Percentiles rank a stretch among this genome's conserved stretches.
Conservation (phyloP, 2,329 filamentous ascomycete genomes). For the Hirsutella thompsonii region DNA sequence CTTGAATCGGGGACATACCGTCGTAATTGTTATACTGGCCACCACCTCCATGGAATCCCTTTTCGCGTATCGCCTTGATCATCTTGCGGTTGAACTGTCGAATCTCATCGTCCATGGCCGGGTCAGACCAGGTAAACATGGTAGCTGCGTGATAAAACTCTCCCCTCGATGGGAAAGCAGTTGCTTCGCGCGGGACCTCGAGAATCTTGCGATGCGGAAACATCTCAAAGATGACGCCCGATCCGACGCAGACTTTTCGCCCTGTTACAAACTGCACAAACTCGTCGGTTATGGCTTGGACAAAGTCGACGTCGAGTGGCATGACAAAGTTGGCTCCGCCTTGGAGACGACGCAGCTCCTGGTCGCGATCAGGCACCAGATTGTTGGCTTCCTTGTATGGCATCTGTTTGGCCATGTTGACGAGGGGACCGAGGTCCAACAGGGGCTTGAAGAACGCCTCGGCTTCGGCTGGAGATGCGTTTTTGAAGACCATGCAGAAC, state of each 20-base stretch:
- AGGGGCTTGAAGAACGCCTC: background rate
- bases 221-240: conserved; percentile 23
- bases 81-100: conserved; percentile 24
- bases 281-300: background rate
- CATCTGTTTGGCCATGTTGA: background rate
- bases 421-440: background rate
- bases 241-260: background rate
- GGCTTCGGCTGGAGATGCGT: background rate
- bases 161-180: conserved; percentile 31
- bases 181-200: conserved; percentile 20
- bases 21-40: background rate
- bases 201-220: conserved; percentile 16
- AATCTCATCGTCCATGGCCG: conserved; percentile 20
- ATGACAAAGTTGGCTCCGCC: background rate
- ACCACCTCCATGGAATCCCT: conserved; percentile 7
- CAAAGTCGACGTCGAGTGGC: background rate
- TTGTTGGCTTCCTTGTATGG: background rate
- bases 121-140: conserved; percentile 25
- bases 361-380: background rate
- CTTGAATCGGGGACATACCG: no score
- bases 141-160: conserved; percentile 29
- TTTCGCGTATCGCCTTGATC: conserved; percentile 11
- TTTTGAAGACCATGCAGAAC: background rate
- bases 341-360: background rate
- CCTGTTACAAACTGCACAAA: background rate